A percentile compares a stretch with the other conserved stretches of the same genome.
Evolutionary conservation across 2,329 filamentous ascomycete species (phyloP).

Genomic region (Sarocladium strictum): DNA sequence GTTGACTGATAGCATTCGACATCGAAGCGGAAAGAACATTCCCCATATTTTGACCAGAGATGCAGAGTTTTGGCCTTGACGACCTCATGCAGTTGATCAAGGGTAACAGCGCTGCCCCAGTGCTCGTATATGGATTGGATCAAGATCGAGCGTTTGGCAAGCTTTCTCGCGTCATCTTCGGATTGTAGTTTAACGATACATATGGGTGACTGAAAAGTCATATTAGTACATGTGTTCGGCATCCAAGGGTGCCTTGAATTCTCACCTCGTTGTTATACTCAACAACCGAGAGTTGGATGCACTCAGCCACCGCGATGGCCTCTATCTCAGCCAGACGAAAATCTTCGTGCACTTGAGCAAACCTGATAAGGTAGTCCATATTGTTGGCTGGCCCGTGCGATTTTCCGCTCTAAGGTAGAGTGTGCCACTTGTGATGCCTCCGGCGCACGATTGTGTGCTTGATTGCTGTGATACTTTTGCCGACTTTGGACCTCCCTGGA

Average conservation of each 20-base stretch:
- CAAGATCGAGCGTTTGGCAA: conserved; percentile 75
- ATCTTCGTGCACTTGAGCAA: conserved; percentile 84
- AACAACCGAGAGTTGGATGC: conserved; percentile 65
- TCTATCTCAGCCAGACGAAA: conserved; percentile 82
- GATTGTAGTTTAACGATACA: conserved; percentile 69
- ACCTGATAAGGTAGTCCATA: conserved; percentile 81
- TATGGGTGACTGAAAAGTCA: conserved; percentile 88
- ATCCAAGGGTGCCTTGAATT: too few species aligned
- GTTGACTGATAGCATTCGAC: conserved; percentile 79
- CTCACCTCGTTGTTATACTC: conserved; percentile 69
- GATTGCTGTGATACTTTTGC: background rate
- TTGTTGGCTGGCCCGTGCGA: background rate
- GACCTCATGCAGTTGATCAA: conserved; percentile 62
- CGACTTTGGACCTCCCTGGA: background rate
- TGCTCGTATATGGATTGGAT: conserved; percentile 81
- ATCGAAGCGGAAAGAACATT: conserved; percentile 72
- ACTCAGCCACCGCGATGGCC: conserved; percentile 66
- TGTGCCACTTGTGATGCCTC: too few species aligned
- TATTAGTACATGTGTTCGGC: too few species aligned
- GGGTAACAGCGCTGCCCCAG: conserved; percentile 69
- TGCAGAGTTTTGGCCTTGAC: conserved; percentile 53
- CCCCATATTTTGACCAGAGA: conserved; percentile 61
- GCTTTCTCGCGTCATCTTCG: conserved; percentile 53
- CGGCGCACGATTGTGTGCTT: too few species aligned
- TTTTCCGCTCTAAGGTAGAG: background rate